phyloP scores from a whole-genome alignment of 2,329 filamentous ascomycete species.

The Cytospora mali region DNA sequence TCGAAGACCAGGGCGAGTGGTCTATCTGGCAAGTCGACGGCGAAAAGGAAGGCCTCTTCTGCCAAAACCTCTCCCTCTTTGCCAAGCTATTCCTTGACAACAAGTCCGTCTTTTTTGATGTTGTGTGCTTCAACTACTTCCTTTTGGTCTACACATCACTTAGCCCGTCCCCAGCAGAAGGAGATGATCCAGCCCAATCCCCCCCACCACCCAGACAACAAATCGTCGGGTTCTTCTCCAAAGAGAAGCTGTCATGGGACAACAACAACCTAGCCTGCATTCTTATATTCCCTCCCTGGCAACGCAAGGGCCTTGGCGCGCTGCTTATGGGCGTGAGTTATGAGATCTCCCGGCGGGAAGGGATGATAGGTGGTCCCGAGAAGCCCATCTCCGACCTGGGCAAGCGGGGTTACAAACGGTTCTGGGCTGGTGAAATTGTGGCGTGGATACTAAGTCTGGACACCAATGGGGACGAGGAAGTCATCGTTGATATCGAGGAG shows the following conservation, averaged over 20 bases:
- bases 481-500: conserved; percentile 66
- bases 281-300: conserved; percentile 92
- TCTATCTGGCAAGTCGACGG: conserved; percentile 93
- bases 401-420: conserved; percentile 77
- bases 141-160: conserved; percentile 74
- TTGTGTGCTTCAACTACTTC: conserved; percentile 92
- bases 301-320: conserved; percentile 84
- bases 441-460: conserved; percentile 61
- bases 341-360: conserved; percentile 83
- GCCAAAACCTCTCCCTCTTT: conserved; percentile 93
- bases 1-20: conserved; percentile 70
- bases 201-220: conserved; percentile 43
- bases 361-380: conserved; percentile 86
- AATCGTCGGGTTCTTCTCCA: conserved; percentile 96
- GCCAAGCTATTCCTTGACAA: conserved; percentile 97
- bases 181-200: conserved; percentile 14
- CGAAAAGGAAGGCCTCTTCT: conserved; percentile 82
- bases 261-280: conserved; percentile 98
- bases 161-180: conserved; percentile 20
- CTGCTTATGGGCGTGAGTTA: conserved; percentile 93
- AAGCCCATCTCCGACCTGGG: conserved; percentile 89
- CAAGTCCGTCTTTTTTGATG: conserved; percentile 98
- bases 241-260: conserved; percentile 99
- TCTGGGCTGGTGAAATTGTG: conserved; percentile 84
- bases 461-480: conserved; percentile 41